These are phyloP conservation scores for Daucus carota DNA, from an alignment of 129 eudicot genomes.

Conservation along the genomic window DNA sequence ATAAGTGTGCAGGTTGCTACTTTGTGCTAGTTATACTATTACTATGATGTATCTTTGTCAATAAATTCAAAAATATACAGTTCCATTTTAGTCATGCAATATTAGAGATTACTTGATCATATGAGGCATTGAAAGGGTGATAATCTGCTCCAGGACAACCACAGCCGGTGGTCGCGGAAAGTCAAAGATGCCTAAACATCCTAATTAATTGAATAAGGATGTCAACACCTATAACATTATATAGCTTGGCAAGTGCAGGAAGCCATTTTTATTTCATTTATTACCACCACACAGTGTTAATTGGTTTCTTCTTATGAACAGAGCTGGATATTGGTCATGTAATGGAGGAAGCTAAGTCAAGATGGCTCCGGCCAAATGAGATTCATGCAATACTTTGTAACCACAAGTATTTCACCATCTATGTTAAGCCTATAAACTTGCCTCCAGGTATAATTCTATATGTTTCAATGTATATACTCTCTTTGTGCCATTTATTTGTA, in stretches of 20 bases:
- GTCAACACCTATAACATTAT: background rate
- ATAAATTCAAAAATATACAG: background rate
- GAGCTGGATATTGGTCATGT: constrained; percentile 68
- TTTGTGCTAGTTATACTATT: background rate
- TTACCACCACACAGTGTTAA: background rate
- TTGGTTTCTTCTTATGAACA: constrained; percentile 22
- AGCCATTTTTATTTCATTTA: background rate
- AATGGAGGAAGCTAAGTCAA: constrained; percentile 73
- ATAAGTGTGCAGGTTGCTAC: background rate
- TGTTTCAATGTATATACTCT: background rate
- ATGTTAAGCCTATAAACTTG: constrained; percentile 75
- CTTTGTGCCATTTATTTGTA: background rate
- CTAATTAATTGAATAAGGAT: background rate
- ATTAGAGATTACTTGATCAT: background rate
- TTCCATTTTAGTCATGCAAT: background rate
- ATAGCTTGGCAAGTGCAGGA: background rate
- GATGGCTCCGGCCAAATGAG: constrained; percentile 98
- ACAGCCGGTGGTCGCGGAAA: background rate
- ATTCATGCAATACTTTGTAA: constrained; percentile 90
- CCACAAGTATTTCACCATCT: constrained; percentile 54
- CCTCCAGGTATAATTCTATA: constrained; percentile 57
- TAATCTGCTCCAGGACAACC: background rate
- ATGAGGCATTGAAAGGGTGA: background rate
- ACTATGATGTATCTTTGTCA: background rate
- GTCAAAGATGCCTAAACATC: background rate